A percentile compares a stretch with the other conserved stretches of the same genome.
Evolutionary conservation across 1,139 yeast species (phyloP).

Genomic region (Lodderomyces beijingensis): DNA sequence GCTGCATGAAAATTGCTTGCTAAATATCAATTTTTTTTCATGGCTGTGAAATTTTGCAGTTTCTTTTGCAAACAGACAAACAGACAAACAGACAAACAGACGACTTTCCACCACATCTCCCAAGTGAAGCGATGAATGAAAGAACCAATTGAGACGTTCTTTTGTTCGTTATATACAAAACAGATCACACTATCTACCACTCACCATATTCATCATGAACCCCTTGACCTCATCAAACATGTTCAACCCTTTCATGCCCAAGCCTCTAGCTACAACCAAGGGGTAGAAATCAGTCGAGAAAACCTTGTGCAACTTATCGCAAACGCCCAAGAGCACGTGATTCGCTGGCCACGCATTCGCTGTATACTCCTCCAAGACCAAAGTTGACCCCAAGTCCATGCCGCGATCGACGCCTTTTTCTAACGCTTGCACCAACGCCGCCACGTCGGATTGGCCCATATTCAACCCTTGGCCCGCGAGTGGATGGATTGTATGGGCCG

Average conservation of each 20-base stretch:
- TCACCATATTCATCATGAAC: conserved; percentile 33
- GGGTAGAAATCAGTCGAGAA: conserved; percentile 75
- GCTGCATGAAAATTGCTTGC: too few relatives aligned
- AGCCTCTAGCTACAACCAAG: conserved; percentile 65
- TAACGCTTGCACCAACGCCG: conserved; percentile 60
- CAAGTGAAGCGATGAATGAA: too few relatives aligned
- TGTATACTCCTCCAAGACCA: conserved; percentile 84
- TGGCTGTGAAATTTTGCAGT: too few relatives aligned
- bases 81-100: too few relatives aligned
- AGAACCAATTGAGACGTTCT: too few relatives aligned
- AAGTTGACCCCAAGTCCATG: conserved; percentile 78
- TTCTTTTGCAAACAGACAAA: too few relatives aligned
- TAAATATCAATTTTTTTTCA: too few relatives aligned
- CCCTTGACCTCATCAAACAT: conserved; percentile 58
- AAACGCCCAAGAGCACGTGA: conserved; percentile 77
- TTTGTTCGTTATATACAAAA: too few relatives aligned
- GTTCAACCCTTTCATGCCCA: conserved; percentile 72
- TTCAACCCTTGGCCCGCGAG: conserved; percentile 97
- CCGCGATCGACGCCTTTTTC: conserved; percentile 75
- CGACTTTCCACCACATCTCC: too few relatives aligned
- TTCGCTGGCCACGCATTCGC: conserved; percentile 75
- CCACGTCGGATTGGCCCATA: conserved; percentile 97
- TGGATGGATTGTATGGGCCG: conserved; percentile 97
- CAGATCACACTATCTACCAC: conserved; percentile 29
- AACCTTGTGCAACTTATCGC: conserved; percentile 87